Evolutionary conservation across 768 basidiomycete species (phyloP).

Genomic region (Collybiopsis luxurians): DNA sequence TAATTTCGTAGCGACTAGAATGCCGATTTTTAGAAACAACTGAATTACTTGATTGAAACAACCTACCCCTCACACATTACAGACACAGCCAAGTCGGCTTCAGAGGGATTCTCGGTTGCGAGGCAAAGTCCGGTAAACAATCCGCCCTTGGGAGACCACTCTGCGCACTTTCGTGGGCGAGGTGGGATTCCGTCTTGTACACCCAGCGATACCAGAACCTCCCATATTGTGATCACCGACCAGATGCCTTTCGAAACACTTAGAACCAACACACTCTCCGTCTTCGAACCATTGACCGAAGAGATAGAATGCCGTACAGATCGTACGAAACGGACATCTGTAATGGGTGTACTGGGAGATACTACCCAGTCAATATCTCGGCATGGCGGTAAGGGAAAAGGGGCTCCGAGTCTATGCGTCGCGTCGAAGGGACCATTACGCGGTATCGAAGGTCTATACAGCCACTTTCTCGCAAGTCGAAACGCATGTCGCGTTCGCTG

Average conservation of each 20-base stretch:
- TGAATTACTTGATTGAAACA: too few species aligned
- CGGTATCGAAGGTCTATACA: not conserved
- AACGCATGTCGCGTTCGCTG: conserved; percentile 40
- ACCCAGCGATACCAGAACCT: conserved; percentile 22
- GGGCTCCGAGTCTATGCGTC: conserved; percentile 11
- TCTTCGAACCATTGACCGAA: conserved; percentile 29
- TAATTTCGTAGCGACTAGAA: conserved; percentile 28
- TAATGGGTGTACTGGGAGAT: conserved; percentile 41
- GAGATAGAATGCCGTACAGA: not conserved
- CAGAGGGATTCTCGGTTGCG: conserved; percentile 42
- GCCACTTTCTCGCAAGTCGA: conserved; percentile 51
- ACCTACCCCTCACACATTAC: conserved; percentile 45
- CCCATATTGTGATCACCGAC: conserved; percentile 57
- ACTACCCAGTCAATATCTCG: conserved; percentile 24
- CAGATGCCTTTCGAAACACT: conserved; percentile 60
- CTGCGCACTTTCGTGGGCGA: conserved; percentile 28
- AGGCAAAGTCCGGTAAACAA: conserved; percentile 51
- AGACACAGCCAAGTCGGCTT: conserved; percentile 51
- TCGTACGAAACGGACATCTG: conserved; percentile 51
- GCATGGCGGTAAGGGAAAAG: conserved; percentile 7
- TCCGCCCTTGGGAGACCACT: conserved; percentile 55
- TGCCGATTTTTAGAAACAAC: conserved; percentile 13
- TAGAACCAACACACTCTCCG: conserved; percentile 36
- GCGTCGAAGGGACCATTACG: not conserved
- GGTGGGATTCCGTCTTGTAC: conserved; percentile 9